A percentile compares a stretch with the other conserved stretches of the same genome.
Evolutionary conservation across 352 stramenopile species (phyloP).

Genomic region (Phytophthora citrophthora): DNA sequence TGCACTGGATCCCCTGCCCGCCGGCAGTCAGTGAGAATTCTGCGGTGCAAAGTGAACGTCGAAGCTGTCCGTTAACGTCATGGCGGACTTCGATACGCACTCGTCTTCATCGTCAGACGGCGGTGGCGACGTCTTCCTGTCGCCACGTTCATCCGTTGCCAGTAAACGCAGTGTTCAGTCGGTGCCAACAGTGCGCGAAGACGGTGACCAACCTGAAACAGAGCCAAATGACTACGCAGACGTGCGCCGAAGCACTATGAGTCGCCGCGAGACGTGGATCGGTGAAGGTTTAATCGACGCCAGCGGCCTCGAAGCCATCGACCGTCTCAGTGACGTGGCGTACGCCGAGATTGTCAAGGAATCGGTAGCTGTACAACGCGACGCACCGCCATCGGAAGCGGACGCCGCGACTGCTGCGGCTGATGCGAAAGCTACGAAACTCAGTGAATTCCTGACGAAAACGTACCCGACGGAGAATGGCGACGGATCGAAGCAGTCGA

Average conservation of each 20-base stretch:
- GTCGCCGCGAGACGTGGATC: conserved; percentile 69
- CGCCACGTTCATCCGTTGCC: conserved; percentile 32
- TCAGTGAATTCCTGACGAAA: conserved; percentile 54
- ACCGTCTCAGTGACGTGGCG: conserved; percentile 55
- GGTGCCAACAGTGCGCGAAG: conserved; percentile 29
- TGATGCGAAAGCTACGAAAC: conserved; percentile 37
- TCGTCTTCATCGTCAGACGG: conserved; percentile 41
- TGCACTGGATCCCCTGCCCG: too few relatives aligned
- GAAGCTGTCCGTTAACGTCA: conserved; percentile 2
- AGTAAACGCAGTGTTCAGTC: conserved; percentile 39
- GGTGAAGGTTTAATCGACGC: conserved; percentile 68
- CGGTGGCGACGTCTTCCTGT: conserved; percentile 38
- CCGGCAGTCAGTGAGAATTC: conserved; percentile 26
- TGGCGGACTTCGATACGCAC: conserved; percentile 40
- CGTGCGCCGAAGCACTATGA: conserved; percentile 29
- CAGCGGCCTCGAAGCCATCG: conserved; percentile 54
- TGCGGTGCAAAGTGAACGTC: conserved; percentile 20
- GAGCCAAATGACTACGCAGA: conserved; percentile 25
- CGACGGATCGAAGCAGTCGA: conserved; percentile 24
- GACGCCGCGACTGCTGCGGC: conserved; percentile 13
- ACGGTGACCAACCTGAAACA: conserved; percentile 17
- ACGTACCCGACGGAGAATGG: conserved; percentile 37
- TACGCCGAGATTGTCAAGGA: conserved; percentile 41
- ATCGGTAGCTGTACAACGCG: conserved; percentile 15
- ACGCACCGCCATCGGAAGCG: conserved; percentile 13